Evolutionary conservation across 2,329 filamentous ascomycete genomes (phyloP), one percentile per base, ranked within the genome.

Genomic region (Fusarium denticulatum): DNA sequence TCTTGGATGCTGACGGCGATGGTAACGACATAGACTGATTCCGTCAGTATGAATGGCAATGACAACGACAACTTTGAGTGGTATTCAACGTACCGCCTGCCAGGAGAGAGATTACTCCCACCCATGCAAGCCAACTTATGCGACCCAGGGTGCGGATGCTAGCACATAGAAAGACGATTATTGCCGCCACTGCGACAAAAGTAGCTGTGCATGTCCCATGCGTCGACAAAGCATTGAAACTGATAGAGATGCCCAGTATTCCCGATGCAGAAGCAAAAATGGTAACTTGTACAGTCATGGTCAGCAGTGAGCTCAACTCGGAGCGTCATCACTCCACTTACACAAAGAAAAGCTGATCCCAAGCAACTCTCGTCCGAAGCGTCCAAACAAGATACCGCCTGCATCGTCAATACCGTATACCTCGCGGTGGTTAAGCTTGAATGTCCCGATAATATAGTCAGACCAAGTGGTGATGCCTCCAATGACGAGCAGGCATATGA

Each of bases 321-420:
- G n/a, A 11, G 9, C 14, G 36, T 37, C 36, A 20, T 20, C 9
- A 37, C 36, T 7, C 46, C 3, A 7, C 24, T 64, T 64, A 53
- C 64, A 84, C 83, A 81, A 59, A 86, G 64, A 72, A 68, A 83
- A 81, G 18, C 78, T 74, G 55, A 75, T 69, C 11, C 80, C 83
- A 40, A 88, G 81, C 39, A 86, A 59, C 60, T 85, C 84, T 12
- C 84, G 82, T 3, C 86, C 86, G 10, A 83, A 62, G 4, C 79
- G 81, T n/a, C 87, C 87, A 71, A 87, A 86, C 18, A 89, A 80
- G 39, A 88, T 79, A 7, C 69, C 70, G 26, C 86, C 87, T 2
- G 85, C 87, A 70, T 89, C 87, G 60, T 88, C 87, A 63, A 89
- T 87, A 43, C 86, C 83, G 72, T 89, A 88, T 2, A 88, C 85